phyloP scores from a whole-genome alignment of 495 filamentous ascomycete species.

The Hyphodiscus hymeniophilus region DNA sequence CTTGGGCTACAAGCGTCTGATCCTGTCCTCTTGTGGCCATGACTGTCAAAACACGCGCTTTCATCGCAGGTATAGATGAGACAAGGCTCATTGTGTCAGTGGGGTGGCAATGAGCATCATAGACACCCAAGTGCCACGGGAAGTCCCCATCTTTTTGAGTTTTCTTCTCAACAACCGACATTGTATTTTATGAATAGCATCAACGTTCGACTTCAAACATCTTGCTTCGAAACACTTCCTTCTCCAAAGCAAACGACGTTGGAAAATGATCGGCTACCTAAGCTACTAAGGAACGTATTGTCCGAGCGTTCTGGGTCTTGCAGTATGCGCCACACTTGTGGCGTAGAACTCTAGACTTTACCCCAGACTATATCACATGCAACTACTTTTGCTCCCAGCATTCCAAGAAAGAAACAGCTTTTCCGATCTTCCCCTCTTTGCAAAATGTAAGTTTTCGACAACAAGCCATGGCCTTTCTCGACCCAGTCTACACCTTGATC shows the following conservation, averaged over 20 bases:
- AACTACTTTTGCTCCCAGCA: not conserved
- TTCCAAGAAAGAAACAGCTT: not conserved
- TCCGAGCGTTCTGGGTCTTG: too few species aligned
- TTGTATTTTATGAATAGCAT: too few species aligned
- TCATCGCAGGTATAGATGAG: slow-evolving; percentile 63
- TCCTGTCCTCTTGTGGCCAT: slow-evolving; percentile 88
- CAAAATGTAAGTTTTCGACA: not conserved
- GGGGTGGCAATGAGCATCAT: slow-evolving; percentile 96
- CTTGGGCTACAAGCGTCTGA: slow-evolving; percentile 70
- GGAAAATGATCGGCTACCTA: too few species aligned
- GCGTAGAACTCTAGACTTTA: not conserved
- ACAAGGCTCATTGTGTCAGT: slow-evolving; percentile 85
- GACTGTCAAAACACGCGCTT: slow-evolving; percentile 64
- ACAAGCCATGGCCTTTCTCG: slow-evolving; percentile 34
- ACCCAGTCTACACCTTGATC: slow-evolving; percentile 42
- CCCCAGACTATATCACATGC: not conserved
- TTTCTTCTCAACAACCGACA: not conserved
- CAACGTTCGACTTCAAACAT: too few species aligned
- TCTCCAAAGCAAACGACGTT: too few species aligned
- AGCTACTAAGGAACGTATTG: too few species aligned
- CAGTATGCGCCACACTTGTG: too few species aligned
- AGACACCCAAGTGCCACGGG: slow-evolving; percentile 80
- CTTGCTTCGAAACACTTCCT: too few species aligned
- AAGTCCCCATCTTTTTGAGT: slow-evolving; percentile 30
- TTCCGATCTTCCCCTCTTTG: slow-evolving; percentile 16